A percentile compares a stretch with the other conserved stretches of the same genome.
Conservation (phyloP, 2,329 filamentous ascomycete species). For the Neopestalotiopsis clavispora region DNA sequence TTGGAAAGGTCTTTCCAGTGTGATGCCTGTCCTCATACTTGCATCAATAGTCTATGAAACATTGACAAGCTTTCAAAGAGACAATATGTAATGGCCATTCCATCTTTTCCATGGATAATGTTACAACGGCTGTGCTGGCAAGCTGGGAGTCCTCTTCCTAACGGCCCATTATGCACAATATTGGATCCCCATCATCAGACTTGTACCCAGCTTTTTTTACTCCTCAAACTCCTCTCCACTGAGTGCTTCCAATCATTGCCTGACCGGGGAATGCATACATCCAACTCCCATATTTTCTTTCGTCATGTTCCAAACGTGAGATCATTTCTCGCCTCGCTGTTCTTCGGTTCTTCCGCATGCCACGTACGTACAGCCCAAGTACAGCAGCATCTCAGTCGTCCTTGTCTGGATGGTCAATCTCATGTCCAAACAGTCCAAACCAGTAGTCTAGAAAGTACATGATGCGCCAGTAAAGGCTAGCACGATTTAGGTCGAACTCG, state of each 20-base stretch:
- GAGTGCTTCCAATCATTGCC: conserved; percentile 4
- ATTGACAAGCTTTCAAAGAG: background rate
- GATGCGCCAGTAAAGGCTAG: conserved; percentile 71
- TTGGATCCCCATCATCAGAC: background rate
- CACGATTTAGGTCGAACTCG: conserved; percentile 76
- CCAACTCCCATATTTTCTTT: conserved; percentile 7
- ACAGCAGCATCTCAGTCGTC: conserved; percentile 50
- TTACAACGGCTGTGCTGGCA: background rate
- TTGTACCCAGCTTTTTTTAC: conserved; percentile 9
- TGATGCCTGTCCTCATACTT: background rate
- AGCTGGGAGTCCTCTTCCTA: background rate
- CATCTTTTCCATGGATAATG: background rate
- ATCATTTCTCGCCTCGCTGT: conserved; percentile 1
- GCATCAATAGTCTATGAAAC: background rate
- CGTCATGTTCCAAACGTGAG: background rate
- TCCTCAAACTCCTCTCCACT: conserved; percentile 5
- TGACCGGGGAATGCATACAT: conserved; percentile 5
- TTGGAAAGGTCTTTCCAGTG: background rate
- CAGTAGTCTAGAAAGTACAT: conserved; percentile 67
- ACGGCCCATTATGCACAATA: background rate
- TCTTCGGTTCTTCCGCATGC: background rate
- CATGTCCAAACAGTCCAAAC: conserved; percentile 63
- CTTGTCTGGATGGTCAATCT: conserved; percentile 62
- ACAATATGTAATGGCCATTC: background rate
- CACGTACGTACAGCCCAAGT: too few relatives aligned